These are phyloP conservation scores for Casuarina glauca DNA, from an alignment of 306 rosid species.

Conservation along the genomic window DNA sequence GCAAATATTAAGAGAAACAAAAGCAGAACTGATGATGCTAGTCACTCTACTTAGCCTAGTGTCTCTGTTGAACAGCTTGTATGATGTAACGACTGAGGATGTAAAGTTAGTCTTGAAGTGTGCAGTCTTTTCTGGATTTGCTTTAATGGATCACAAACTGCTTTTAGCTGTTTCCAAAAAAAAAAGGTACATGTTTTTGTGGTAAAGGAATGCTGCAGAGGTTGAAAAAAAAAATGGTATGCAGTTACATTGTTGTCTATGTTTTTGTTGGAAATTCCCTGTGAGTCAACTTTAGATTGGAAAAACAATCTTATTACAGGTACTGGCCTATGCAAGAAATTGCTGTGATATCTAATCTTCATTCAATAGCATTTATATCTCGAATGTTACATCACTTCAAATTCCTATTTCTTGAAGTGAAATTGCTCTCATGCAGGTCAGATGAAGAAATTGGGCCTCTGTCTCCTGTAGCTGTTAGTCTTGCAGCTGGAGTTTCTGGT, in stretches of 20 bases:
- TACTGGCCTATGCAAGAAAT: too few species aligned
- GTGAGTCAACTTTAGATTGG: neutral
- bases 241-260: too few species aligned
- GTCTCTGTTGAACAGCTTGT: neutral
- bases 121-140: neutral
- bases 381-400: conserved; percentile 9
- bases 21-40: conserved; percentile 18
- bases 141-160: neutral
- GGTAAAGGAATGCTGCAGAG: neutral
- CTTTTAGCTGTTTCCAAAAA: neutral
- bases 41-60: conserved; percentile 1
- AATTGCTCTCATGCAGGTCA: conserved; percentile 52
- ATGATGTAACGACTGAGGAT: neutral
- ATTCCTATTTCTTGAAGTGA: conserved; percentile 27
- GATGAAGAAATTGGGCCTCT: conserved; percentile 70
- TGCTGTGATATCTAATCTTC: neutral
- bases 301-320: too few species aligned
- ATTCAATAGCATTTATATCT: conserved; percentile 16
- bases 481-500: conserved; percentile 87
- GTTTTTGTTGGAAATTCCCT: neutral
- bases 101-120: neutral
- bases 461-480: conserved; percentile 72
- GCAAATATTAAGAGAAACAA: conserved; percentile 19
- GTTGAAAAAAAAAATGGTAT: neutral
- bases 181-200: too few species aligned